Percentiles rank a stretch among this genome's conserved stretches.
Evolutionary conservation across 1,139 yeast species (phyloP).

Genomic region (Pichia sp.): DNA sequence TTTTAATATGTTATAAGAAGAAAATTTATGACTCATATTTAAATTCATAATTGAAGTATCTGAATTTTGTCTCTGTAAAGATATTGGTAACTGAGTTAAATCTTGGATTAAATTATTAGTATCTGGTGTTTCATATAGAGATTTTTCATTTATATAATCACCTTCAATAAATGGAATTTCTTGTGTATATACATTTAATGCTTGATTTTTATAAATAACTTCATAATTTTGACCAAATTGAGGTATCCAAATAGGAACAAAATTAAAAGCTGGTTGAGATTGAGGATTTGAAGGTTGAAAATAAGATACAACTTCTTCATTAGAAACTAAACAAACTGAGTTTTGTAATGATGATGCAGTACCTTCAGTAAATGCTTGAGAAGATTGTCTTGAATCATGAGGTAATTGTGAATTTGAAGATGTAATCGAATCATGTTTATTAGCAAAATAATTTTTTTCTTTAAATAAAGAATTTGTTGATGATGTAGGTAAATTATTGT

Average conservation of each 20-base stretch:
- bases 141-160: slow-evolving; percentile 31
- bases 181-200: slow-evolving; percentile 51
- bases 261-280: slow-evolving; percentile 30
- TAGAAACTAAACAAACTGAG: slow-evolving; percentile 22
- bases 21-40: background rate
- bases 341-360: slow-evolving; percentile 6
- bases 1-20: background rate
- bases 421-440: slow-evolving; percentile 12
- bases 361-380: slow-evolving; percentile 14
- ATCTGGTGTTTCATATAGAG: slow-evolving; percentile 28
- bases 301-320: slow-evolving; percentile 37
- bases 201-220: slow-evolving; percentile 52
- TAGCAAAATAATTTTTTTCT: slow-evolving; percentile 12
- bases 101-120: slow-evolving; percentile 16
- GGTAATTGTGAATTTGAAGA: slow-evolving; percentile 5
- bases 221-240: slow-evolving; percentile 51
- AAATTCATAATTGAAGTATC: slow-evolving; percentile 4
- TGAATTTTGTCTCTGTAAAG: slow-evolving; percentile 4
- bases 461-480: slow-evolving; percentile 7
- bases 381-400: slow-evolving; percentile 15
- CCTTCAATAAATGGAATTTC: slow-evolving; percentile 44
- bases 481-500: background rate
- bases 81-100: slow-evolving; percentile 16
- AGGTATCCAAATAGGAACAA: slow-evolving; percentile 46
- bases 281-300: slow-evolving; percentile 32